A percentile compares a stretch with the other conserved stretches of the same genome.
Evolutionary conservation across 331 rosid genomes (phyloP).

Genomic region (Spiraea crenata): DNA sequence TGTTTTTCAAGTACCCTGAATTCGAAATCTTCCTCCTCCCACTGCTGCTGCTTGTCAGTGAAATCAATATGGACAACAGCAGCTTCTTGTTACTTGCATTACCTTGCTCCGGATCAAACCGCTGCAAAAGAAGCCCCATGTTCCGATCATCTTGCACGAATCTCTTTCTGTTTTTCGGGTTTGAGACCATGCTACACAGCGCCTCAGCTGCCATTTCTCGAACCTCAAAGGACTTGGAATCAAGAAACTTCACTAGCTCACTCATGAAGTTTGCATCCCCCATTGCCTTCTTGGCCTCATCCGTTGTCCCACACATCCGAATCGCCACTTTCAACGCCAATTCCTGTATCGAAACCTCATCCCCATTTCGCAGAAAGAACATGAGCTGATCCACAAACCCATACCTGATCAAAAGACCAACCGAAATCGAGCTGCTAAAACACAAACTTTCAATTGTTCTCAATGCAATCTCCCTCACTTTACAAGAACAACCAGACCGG

Average conservation of each 20-base stretch:
- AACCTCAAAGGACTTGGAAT: constrained; percentile 72
- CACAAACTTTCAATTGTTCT: constrained; percentile 60
- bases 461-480: constrained; percentile 57
- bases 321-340: constrained; percentile 64
- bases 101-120: constrained; percentile 57
- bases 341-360: constrained; percentile 61
- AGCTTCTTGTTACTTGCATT: constrained; percentile 55
- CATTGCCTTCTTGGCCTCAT: constrained; percentile 68
- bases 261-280: constrained; percentile 77
- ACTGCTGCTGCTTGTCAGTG: constrained; percentile 72
- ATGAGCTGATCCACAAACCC: constrained; percentile 68
- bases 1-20: constrained; percentile 67
- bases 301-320: constrained; percentile 60
- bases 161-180: constrained; percentile 67
- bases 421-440: constrained; percentile 43
- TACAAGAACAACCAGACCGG: constrained; percentile 44
- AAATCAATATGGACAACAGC: constrained; percentile 59
- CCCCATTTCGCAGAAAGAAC: constrained; percentile 59
- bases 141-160: constrained; percentile 74
- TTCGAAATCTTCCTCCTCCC: constrained; percentile 72
- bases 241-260: constrained; percentile 72
- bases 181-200: constrained; percentile 57
- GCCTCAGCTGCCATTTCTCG: constrained; percentile 83
- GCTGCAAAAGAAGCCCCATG: constrained; percentile 54
- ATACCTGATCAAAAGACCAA: constrained; percentile 44